Conservation (phyloP, 805 yeast species). For the Ogataea degrootiae region DNA sequence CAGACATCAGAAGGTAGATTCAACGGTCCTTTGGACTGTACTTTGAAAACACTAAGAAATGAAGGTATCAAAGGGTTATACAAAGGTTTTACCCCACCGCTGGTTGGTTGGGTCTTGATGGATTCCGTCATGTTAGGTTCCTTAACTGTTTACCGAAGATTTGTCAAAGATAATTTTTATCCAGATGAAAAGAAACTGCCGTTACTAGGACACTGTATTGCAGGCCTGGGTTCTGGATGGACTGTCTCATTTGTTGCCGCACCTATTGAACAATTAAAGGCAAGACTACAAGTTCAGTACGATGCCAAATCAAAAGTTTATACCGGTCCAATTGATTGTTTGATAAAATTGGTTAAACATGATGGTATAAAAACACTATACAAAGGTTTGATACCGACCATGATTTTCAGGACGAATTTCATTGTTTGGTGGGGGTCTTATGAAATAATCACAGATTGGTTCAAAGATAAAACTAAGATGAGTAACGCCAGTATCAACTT, state of each 20-base stretch:
- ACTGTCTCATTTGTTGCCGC: constrained; percentile 96
- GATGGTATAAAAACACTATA: constrained; percentile 72
- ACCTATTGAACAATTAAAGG: constrained; percentile 86
- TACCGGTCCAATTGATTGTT: constrained; percentile 78
- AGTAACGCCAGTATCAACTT: constrained; percentile 71
- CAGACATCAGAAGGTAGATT: constrained; percentile 73
- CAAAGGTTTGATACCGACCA: constrained; percentile 78
- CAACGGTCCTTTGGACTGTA: constrained; percentile 80
- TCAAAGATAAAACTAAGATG: constrained; percentile 59
- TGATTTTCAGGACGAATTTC: constrained; percentile 83
- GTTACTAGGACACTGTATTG: constrained; percentile 65
- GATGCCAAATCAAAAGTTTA: constrained; percentile 65
- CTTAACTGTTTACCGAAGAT: constrained; percentile 67
- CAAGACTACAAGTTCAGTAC: constrained; percentile 84
- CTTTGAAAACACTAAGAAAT: constrained; percentile 58
- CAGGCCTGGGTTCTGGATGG: constrained; percentile 83
- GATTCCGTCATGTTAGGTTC: constrained; percentile 90
- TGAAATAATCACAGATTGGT: constrained; percentile 68
- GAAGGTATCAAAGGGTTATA: constrained; percentile 82
- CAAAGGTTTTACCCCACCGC: constrained; percentile 89
- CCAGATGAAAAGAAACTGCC: constrained; percentile 62
- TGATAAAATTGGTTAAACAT: constrained; percentile 48
- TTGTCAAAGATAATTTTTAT: constrained; percentile 61
- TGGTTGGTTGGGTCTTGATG: constrained; percentile 92
- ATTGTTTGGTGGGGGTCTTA: constrained; percentile 94